A percentile compares a stretch with the other conserved stretches of the same genome.
Conservation (phyloP, 495 filamentous ascomycete species). For the Aspergillus steynii region DNA sequence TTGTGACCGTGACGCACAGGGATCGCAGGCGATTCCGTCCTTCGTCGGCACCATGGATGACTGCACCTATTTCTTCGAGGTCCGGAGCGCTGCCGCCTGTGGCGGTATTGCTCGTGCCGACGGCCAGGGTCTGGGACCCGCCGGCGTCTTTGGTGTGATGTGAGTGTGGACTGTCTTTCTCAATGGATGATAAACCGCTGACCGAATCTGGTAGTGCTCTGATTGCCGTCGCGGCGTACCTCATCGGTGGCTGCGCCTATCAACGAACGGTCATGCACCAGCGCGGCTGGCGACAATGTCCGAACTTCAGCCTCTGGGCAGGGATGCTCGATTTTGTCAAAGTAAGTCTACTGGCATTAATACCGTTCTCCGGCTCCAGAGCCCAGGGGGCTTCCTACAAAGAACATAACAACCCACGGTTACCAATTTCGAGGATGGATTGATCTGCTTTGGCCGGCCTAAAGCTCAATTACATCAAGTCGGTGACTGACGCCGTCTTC, state of each 20-base stretch:
- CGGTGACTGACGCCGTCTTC: slow-evolving; percentile 6
- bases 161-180: slow-evolving; percentile 39
- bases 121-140: slow-evolving; percentile 72
- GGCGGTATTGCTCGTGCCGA: slow-evolving; percentile 63
- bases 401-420: slow-evolving; percentile 22
- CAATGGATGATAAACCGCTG: slow-evolving; percentile 1
- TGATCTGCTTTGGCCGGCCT: slow-evolving; percentile 36
- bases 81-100: slow-evolving; percentile 85
- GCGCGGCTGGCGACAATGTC: slow-evolving; percentile 91
- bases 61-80: slow-evolving; percentile 96
- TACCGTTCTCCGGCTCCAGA: slow-evolving; percentile 32
- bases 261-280: slow-evolving; percentile 94
- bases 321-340: slow-evolving; percentile 79
- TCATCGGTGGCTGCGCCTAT: slow-evolving; percentile 91
- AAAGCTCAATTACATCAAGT: slow-evolving; percentile 16
- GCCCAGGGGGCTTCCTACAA: slow-evolving; percentile 23
- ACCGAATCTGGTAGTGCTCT: slow-evolving; percentile 42
- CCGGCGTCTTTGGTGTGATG: slow-evolving; percentile 91
- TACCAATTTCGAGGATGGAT: slow-evolving; percentile 42
- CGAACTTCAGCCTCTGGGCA: slow-evolving; percentile 91
- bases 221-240: slow-evolving; percentile 83
- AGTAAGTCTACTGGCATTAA: slow-evolving; percentile 58
- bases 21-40: slow-evolving; percentile 62
- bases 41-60: slow-evolving; percentile 87
- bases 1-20: slow-evolving; percentile 74